These are phyloP conservation scores for Ogataea wickerhamii DNA, from an alignment of 805 yeast genomes.

Conservation along the genomic window DNA sequence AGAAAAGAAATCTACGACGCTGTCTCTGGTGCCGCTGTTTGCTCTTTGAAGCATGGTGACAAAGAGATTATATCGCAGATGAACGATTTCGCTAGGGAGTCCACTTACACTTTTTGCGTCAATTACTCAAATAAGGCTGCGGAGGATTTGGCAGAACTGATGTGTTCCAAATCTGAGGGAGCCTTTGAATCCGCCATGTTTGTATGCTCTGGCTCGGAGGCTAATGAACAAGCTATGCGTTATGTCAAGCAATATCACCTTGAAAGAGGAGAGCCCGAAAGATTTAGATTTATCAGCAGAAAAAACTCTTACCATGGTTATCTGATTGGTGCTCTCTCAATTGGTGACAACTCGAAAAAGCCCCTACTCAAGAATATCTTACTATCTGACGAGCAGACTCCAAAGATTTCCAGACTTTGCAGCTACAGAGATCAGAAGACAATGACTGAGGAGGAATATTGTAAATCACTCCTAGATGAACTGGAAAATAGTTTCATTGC, in stretches of 20 bases:
- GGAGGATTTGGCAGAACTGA: constrained; percentile 42
- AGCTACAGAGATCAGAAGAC: constrained; percentile 34
- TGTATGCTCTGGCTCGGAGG: constrained; percentile 70
- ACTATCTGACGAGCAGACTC: constrained; percentile 21
- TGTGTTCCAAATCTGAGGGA: constrained; percentile 32
- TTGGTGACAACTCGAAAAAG: constrained; percentile 35
- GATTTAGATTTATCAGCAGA: constrained; percentile 40
- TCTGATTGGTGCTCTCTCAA: constrained; percentile 42
- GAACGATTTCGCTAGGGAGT: constrained; percentile 29
- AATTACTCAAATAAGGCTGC: constrained; percentile 34
- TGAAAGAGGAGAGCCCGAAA: constrained; percentile 38
- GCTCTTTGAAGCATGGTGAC: constrained; percentile 41
- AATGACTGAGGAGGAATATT: constrained; percentile 39
- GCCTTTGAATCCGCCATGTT: constrained; percentile 38
- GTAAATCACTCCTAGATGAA: constrained; percentile 34
- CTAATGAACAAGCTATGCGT: constrained; percentile 73
- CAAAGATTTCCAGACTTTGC: constrained; percentile 29
- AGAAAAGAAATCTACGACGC: constrained; percentile 35
- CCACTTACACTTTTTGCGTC: constrained; percentile 35
- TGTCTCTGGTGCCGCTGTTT: constrained; percentile 46
- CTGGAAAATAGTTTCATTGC: constrained; percentile 38
- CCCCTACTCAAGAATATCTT: constrained; percentile 29
- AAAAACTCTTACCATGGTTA: constrained; percentile 44
- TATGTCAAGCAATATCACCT: constrained; percentile 50
- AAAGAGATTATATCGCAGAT: constrained; percentile 26